Percentiles rank a stretch among this genome's conserved stretches.
Evolutionary conservation across 2,329 filamentous ascomycete species (phyloP).

Genomic region (Dendryphion nanum): DNA sequence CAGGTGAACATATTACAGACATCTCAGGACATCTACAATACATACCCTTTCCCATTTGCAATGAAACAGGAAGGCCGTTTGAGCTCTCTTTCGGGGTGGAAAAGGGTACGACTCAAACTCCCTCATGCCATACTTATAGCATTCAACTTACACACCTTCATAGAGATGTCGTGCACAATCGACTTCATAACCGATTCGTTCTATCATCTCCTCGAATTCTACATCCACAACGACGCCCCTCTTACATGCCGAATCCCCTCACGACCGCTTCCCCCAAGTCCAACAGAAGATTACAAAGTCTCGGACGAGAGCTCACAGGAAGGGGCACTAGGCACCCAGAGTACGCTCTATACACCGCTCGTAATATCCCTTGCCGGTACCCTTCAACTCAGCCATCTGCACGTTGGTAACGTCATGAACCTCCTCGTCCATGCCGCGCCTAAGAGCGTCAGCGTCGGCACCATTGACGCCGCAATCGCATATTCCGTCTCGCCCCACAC

Average conservation of each 20-base stretch:
- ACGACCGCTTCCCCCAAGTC: constrained; percentile 57
- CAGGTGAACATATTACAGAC: constrained; percentile 85
- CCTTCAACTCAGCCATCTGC: constrained; percentile 83
- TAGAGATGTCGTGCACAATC: constrained; percentile 81
- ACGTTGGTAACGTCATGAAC: constrained; percentile 87
- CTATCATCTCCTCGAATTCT: constrained; percentile 91
- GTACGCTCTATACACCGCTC: constrained; percentile 67
- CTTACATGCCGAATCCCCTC: constrained; percentile 86
- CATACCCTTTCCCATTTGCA: constrained; percentile 85
- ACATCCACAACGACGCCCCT: constrained; percentile 94
- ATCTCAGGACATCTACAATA: constrained; percentile 81
- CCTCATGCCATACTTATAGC: background rate
- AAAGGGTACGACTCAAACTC: constrained; percentile 32
- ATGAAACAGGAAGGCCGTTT: constrained; percentile 79
- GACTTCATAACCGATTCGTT: constrained; percentile 73
- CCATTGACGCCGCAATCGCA: constrained; percentile 81
- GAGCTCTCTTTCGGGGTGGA: constrained; percentile 85
- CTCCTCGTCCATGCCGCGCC: constrained; percentile 75
- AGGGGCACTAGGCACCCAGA: constrained; percentile 34
- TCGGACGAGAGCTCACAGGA: constrained; percentile 40
- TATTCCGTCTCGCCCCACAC: constrained; percentile 72
- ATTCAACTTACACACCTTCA: background rate
- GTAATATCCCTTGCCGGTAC: constrained; percentile 88
- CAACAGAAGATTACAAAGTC: constrained; percentile 29
- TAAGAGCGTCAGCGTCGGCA: constrained; percentile 56